phyloP scores from a whole-genome alignment of 2,329 filamentous ascomycete genomes.

The Massarina eburnea region DNA sequence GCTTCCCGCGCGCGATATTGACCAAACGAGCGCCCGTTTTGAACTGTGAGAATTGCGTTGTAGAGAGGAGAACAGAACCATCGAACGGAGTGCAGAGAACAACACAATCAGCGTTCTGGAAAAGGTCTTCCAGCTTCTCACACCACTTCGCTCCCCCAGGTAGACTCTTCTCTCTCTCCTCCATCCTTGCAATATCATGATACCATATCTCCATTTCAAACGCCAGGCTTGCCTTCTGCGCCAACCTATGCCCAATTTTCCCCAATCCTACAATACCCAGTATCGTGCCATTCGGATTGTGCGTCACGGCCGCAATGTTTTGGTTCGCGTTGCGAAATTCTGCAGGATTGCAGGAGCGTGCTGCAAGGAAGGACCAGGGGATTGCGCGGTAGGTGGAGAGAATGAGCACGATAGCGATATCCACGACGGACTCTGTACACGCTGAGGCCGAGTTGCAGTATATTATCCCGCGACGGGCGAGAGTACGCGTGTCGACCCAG shows the following conservation, averaged over 20 bases:
- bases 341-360: slow-evolving; percentile 47
- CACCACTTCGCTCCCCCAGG: slow-evolving; percentile 55
- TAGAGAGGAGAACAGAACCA: slow-evolving; percentile 53
- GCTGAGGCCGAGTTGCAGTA: slow-evolving; percentile 75
- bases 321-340: slow-evolving; percentile 63
- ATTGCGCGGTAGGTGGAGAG: slow-evolving; percentile 70
- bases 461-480: slow-evolving; percentile 58
- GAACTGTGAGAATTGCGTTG: slow-evolving; percentile 52
- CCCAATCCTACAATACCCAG: slow-evolving; percentile 72
- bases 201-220: slow-evolving; percentile 71
- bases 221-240: slow-evolving; percentile 57
- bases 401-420: slow-evolving; percentile 69
- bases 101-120: slow-evolving; percentile 60
- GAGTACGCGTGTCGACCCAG: slow-evolving; percentile 61
- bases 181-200: slow-evolving; percentile 59
- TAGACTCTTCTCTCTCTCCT: slow-evolving; percentile 48
- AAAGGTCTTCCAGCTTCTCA: slow-evolving; percentile 53
- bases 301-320: slow-evolving; percentile 60
- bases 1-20: slow-evolving; percentile 65
- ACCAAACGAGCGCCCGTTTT: slow-evolving; percentile 61
- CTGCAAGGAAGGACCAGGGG: slow-evolving; percentile 63
- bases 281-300: slow-evolving; percentile 63
- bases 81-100: slow-evolving; percentile 63
- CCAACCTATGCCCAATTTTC: slow-evolving; percentile 56
- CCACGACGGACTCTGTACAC: slow-evolving; percentile 71